phyloP scores from a whole-genome alignment of 257 asterid species.

The Nicotiana sylvestris region DNA sequence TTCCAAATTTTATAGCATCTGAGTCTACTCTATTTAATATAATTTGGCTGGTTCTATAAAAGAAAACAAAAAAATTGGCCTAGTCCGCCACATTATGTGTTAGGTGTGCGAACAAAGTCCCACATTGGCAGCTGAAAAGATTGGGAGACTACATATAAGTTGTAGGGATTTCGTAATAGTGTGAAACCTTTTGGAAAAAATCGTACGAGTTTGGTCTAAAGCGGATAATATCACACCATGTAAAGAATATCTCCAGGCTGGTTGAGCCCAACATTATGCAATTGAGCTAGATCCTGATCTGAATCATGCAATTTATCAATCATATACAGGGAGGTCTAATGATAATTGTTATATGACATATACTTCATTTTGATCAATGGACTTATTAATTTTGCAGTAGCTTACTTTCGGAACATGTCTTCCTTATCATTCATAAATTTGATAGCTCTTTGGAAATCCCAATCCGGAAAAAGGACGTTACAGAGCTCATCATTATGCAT shows the following conservation, averaged over 20 bases:
- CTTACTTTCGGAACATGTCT: conserved; percentile 68
- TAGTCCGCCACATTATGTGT: not conserved
- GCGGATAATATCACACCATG: no score
- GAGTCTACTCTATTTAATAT: not conserved
- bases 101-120: no score
- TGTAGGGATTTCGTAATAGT: no score
- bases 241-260: no score
- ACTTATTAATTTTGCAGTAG: not conserved
- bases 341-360: not conserved
- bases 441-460: conserved; percentile 55
- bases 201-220: no score
- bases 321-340: not conserved
- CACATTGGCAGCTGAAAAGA: no score
- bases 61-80: not conserved
- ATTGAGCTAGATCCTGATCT: not conserved
- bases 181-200: no score
- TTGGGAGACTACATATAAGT: no score
- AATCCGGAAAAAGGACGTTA: conserved; percentile 58
- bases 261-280: not conserved
- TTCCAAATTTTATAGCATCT: not conserved
- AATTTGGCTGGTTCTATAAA: not conserved
- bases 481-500: conserved; percentile 74
- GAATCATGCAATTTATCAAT: not conserved
- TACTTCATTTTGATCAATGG: not conserved
- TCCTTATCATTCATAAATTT: conserved; percentile 70